Percentiles rank a stretch among this genome's conserved stretches.
Evolutionary conservation across 163 green algal genomes (phyloP).

Genomic region (Scenedesmus sp.): DNA sequence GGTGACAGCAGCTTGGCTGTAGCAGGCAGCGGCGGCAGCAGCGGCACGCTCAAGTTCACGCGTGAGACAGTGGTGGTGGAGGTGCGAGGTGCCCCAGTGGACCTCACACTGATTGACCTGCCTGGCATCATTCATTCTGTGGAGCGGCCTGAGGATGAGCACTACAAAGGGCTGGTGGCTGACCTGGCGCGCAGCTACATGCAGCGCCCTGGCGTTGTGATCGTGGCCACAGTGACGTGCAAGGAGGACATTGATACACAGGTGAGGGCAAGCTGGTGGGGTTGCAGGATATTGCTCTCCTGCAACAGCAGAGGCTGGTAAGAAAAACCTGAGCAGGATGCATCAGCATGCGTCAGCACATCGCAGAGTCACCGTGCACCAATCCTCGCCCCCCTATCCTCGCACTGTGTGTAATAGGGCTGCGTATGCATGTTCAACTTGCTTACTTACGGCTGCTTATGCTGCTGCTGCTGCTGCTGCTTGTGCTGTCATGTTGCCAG

Average conservation of each 20-base stretch:
- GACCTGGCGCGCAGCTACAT: slow-evolving; percentile 31
- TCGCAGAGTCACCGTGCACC: neutral
- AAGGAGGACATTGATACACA: slow-evolving; percentile 57
- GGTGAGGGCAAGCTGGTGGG: slow-evolving; percentile 2
- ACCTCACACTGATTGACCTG: slow-evolving; percentile 51
- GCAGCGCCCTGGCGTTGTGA: slow-evolving; percentile 24
- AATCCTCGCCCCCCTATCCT: neutral
- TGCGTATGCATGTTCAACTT: neutral
- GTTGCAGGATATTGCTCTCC: neutral
- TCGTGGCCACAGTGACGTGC: slow-evolving; percentile 48
- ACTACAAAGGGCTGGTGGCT: slow-evolving; percentile 48
- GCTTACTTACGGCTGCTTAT: neutral
- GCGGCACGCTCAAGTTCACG: slow-evolving; percentile 39
- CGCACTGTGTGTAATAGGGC: neutral
- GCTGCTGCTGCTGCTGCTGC: slow-evolving; percentile 4
- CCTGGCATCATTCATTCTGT: slow-evolving; percentile 38
- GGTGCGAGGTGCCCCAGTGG: slow-evolving; percentile 32
- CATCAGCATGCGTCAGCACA: neutral
- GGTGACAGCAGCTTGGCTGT: slow-evolving; percentile 21
- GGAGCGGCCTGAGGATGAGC: slow-evolving; percentile 38
- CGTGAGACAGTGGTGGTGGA: slow-evolving; percentile 49
- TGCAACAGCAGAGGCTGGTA: neutral
- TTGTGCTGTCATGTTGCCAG: slow-evolving; percentile 17
- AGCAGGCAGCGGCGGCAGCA: slow-evolving; percentile 7
- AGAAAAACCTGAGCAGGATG: neutral